Base-by-base conservation (phyloP, 805 yeast genomes). In the Starmera quercuum region DNA sequence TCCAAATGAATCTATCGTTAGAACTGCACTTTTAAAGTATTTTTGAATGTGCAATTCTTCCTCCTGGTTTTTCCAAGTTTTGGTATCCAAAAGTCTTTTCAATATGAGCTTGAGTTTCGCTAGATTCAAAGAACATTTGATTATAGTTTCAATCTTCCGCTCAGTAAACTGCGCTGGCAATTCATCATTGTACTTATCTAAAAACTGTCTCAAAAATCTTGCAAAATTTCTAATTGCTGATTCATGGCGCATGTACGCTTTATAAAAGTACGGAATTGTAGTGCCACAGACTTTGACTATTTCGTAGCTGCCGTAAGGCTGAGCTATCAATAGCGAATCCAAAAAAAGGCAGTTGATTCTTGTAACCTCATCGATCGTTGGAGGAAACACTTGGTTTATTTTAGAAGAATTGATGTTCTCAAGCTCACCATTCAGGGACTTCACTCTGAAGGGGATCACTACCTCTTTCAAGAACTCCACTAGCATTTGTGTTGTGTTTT, bases 361-460 rank as follows among this genome's bases (percentile, higher is more conserved):
- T 9, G 95, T 83, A 13, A 90, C 78, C 59, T 90, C 97, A 57
- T 90, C 97, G 14, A 90, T 82, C 0, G 97, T 90, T 1, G 97
- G 97, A 3, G 97, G 97, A 50, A 90, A 87, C 1, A 86, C 68
- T 31, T 76, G 67, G 54, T 90, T 88, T 22, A 88, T 65, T 44
- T 76, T 75, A 2, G 78, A 56, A 3, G 83, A 76, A 1, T 84
- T 77, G 27, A 74, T 52, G 9, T 66, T 66, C 4, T 69, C 63
- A 6, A 77, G 54, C 26, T 68, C 68, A 1, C 71, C 71, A 35
- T 75, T 69, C 22, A 85, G 56, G 1, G 82, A 86, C 37, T 69
- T 68, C 12, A 83, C 73, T 44, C 97, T 68, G 24, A 87, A 56
- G 0, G 95, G 94, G 18, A 87, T 77, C 26, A 88, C 67, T 39